Conservation (phyloP, 2,329 filamentous ascomycete genomes). For the Salinomyces thailandicus region DNA sequence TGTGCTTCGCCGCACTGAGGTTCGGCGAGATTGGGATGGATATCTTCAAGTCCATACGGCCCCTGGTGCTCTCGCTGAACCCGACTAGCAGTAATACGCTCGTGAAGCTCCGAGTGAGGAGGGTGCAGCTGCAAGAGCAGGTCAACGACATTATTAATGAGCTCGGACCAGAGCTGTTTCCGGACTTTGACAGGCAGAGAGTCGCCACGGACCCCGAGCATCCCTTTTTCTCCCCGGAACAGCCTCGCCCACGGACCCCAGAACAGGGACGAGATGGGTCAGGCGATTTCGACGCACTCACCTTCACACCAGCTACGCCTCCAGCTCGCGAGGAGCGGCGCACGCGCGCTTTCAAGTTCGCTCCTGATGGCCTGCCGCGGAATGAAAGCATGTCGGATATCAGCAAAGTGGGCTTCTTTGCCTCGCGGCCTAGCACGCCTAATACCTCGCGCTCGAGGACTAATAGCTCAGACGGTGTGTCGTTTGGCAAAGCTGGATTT, state of each 20-base stretch:
- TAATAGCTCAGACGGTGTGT: constrained; percentile 13
- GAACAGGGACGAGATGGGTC: constrained; percentile 6
- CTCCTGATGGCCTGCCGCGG: constrained; percentile 53
- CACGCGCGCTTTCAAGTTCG: constrained; percentile 7
- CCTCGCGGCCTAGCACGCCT: constrained; percentile 75
- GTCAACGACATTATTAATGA: constrained; percentile 92
- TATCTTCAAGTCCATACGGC: constrained; percentile 86
- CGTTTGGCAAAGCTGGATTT: constrained; percentile 6
- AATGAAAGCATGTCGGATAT: constrained; percentile 95
- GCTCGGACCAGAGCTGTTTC: constrained; percentile 88
- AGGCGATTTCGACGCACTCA: constrained; percentile 18
- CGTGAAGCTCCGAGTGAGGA: constrained; percentile 60
- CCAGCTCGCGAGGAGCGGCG: constrained; percentile 5
- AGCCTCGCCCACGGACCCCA: constrained; percentile 15
- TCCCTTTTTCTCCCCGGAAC: constrained; percentile 18
- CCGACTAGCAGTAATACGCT: constrained; percentile 78
- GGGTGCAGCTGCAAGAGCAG: constrained; percentile 64
- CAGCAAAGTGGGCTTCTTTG: constrained; percentile 78
- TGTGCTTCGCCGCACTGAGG: constrained; percentile 85
- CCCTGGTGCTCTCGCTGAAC: constrained; percentile 73
- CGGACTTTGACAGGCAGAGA: constrained; percentile 78
- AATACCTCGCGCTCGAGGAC: constrained; percentile 60
- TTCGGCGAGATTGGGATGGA: constrained; percentile 99
- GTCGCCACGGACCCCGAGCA: constrained; percentile 49
- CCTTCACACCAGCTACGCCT: constrained; percentile 17